Evolutionary conservation across 2,329 filamentous ascomycete species (phyloP).

Genomic region (Arthrobotrys musiformis): DNA sequence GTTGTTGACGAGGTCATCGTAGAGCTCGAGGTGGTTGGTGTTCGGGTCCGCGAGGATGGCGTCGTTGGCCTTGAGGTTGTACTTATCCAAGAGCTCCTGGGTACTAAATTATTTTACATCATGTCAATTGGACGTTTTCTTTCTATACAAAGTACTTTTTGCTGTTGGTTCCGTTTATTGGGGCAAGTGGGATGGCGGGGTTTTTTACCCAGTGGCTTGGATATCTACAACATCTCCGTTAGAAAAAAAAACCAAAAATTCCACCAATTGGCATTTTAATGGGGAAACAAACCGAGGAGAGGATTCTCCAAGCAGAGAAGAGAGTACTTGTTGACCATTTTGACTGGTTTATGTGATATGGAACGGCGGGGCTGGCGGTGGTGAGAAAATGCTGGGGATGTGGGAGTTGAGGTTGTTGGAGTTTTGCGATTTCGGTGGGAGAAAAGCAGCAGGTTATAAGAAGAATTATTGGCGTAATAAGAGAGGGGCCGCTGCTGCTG

Average conservation of each 20-base stretch:
- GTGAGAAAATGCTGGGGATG: not conserved
- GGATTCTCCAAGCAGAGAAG: constrained; percentile 97
- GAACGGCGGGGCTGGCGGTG: not conserved
- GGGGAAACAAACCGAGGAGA: constrained; percentile 75
- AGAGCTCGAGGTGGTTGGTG: constrained; percentile 86
- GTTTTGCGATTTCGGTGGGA: constrained; percentile 30
- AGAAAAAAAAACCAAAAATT: no score
- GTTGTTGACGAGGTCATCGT: constrained; percentile 92
- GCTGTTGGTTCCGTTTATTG: not conserved
- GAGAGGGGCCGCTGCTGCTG: not conserved
- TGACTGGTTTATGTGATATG: constrained; percentile 56
- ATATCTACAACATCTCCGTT: constrained; percentile 73
- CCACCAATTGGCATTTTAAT: constrained; percentile 1
- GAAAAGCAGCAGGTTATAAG: not conserved
- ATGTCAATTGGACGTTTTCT: constrained; percentile 50
- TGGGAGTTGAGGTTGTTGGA: constrained; percentile 21
- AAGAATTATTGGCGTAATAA: no score
- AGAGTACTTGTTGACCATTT: constrained; percentile 86
- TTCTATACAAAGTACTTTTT: constrained; percentile 8
- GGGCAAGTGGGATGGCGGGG: not conserved
- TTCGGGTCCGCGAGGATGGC: constrained; percentile 85
- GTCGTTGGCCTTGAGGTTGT: constrained; percentile 93
- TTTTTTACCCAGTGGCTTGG: constrained; percentile 76
- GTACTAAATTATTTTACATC: constrained; percentile 68
- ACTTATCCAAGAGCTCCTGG: constrained; percentile 87